These are phyloP conservation scores for Solanum lycopersicoides DNA, from an alignment of 257 asterid genomes.

Conservation along the genomic window DNA sequence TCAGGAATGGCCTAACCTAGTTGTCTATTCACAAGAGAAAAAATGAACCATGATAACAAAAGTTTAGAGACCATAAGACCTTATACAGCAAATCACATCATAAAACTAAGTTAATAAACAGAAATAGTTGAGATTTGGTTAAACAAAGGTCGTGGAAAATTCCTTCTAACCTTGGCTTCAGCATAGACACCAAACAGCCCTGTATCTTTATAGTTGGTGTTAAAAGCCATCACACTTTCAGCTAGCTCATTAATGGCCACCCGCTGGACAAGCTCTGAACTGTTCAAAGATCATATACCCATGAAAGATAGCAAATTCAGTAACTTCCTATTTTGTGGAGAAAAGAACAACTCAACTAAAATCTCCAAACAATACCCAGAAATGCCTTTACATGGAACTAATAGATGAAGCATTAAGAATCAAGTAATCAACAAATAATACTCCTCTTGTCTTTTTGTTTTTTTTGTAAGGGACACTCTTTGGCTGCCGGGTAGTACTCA, in stretches of 20 bases:
- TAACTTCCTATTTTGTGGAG: not conserved
- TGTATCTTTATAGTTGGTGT: slow-evolving; percentile 82
- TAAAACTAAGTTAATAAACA: not conserved
- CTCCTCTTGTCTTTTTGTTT: not conserved
- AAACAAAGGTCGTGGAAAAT: not conserved
- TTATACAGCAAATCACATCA: not conserved
- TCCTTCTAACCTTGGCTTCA: slow-evolving; percentile 46
- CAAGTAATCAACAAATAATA: not conserved
- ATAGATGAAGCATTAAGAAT: not conserved
- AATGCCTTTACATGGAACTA: not conserved
- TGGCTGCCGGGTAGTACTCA: not conserved
- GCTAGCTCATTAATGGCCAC: slow-evolving; percentile 71
- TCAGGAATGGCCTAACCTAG: not conserved
- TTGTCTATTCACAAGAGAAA: not conserved
- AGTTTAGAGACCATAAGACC: not conserved
- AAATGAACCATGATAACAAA: not conserved
- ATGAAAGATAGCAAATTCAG: not conserved
- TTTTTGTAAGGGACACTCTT: not conserved
- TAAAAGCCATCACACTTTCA: slow-evolving; percentile 87
- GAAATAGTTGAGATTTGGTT: not conserved
- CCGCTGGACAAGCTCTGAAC: slow-evolving; percentile 67
- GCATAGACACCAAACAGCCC: slow-evolving; percentile 90
- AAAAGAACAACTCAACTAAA: not conserved
- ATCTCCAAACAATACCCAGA: not conserved
- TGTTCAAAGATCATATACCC: slow-evolving; percentile 23